Evolutionary conservation across 2,329 filamentous ascomycete genomes (phyloP), one percentile per base, ranked within the genome.

Genomic region (Trichocomaceae sp.): DNA sequence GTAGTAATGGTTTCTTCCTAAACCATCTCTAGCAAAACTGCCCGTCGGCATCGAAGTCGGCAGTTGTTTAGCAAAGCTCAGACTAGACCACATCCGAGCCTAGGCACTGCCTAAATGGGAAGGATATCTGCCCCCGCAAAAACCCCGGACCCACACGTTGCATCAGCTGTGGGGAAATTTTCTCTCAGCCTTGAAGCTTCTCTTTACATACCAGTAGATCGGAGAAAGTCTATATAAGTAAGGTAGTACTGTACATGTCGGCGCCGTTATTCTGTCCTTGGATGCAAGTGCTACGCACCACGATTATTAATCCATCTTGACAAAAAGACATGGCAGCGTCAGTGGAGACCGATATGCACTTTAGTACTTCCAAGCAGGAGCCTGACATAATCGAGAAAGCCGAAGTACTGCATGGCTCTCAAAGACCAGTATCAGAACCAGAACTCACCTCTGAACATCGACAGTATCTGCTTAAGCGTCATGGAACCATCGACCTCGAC

Each of bases 401-500:
- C 2, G 17, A 42, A 22, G 19, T 29, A 29, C 5, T 29, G 8
- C 26, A 29, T 29, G 26, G 26, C 8, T 29, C 26, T 29, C 26
- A 29, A 29, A 10, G 10, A 6, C 7, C n/a, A 41, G 8, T 8
- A 1, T 19, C 15, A 6, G 6, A 42, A 22, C 17, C n/a, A 5
- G 53, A 50, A 7, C 46, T 57, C 12, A 35, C 55, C 7, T 39
- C 37, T 10, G 57, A 62, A 23, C 66, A 69, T 60, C 62, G 63
- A 17, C 69, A 78, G 42, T 82, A 79, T 63, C 69, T 82, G 5
- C 64, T 82, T 13, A 60, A 71, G 29, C 71, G 74, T 53, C 79
- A 82, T 72, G 79, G 79, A 51, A 81, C 77, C 0, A 61, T 80
- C 26, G 73, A 80, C 23, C 72, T 82, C 2, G 76, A 80, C 48